Evolutionary conservation across 2,329 filamentous ascomycete genomes (phyloP).

Genomic region (Alternaria alternata): DNA sequence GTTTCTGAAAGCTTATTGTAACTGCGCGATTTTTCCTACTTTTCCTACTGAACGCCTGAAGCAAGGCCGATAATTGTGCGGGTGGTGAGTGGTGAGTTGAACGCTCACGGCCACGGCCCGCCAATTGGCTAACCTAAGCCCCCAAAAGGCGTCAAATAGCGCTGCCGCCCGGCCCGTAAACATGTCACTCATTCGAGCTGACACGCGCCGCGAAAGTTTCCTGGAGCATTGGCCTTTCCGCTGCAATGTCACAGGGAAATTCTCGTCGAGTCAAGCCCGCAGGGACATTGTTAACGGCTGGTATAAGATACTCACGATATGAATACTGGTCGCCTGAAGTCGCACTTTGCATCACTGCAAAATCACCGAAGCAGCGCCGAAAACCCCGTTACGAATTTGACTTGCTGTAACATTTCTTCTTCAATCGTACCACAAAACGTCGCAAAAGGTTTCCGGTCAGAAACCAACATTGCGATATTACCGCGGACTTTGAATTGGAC

Average conservation of each 20-base stretch:
- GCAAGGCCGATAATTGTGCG: background rate
- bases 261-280: background rate
- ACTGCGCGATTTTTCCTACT: background rate
- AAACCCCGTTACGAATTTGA: background rate
- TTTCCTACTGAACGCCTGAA: background rate
- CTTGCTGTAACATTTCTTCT: slow-evolving; percentile 3
- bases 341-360: slow-evolving; percentile 1
- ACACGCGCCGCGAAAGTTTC: slow-evolving; percentile 4
- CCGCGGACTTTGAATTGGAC: background rate
- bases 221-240: background rate
- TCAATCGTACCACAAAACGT: background rate
- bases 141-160: background rate
- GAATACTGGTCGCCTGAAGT: background rate
- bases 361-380: slow-evolving; percentile 13
- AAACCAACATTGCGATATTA: background rate
- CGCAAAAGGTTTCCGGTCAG: slow-evolving; percentile 1
- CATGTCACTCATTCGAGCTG: slow-evolving; percentile 3
- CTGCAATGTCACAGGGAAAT: background rate
- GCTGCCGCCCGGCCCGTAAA: slow-evolving; percentile 9
- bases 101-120: slow-evolving; percentile 1
- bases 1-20: background rate
- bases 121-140: background rate
- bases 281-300: background rate
- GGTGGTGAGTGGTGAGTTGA: background rate
- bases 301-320: background rate